Base-by-base conservation (phyloP, 163 green algal species). In the Prototheca wickerhamii region DNA sequence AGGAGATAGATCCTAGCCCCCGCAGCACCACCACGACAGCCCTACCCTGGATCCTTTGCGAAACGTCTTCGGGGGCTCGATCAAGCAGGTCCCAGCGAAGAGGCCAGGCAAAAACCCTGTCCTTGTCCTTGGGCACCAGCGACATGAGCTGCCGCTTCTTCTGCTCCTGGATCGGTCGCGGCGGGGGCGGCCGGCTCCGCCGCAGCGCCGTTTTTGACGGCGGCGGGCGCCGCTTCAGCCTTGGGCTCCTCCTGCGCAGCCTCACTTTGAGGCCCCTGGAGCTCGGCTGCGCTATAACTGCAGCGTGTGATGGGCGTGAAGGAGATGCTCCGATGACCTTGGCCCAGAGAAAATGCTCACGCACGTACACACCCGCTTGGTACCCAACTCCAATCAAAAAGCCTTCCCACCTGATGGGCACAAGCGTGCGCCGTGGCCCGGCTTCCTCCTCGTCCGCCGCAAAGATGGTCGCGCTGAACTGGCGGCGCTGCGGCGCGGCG, bases 51-150 rank as follows among this genome's bases (percentile, higher is more conserved):
- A 82, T 56, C 42, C 74, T 74, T 25, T 66, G 50, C 5, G 50
- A 40, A 21, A 81, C 58, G 21, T 58, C 46, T 2, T 46, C 20
- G 2, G 56, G 46, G 20, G 59, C 72, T 4, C 29, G 50, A 30
- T 82, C 77, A 53, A 80, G 75, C 23, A 73, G 33, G 3, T 69
- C 64, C 89, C 89, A 96, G 46, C 90, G 82, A 35, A 96, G 80
- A 4, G 59, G 10, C 43, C 85, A 86, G 3, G 60, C 68, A 68
- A 86, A 86, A 25, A 95, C 73, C 20, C 62, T 83, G 0, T 88
- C 79, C 40, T 74, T 69, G 34, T 68, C 76, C 61, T 83, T 92
- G 28, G 90, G 90, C 15, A 96, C 84, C 15, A 53, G 65, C 56
- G 86, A 76, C 71, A 92, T 88, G 43, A 95, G 70, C 21, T 78